These are phyloP conservation scores for Scheffersomyces coipomensis DNA, from an alignment of 805 yeast species.

Conservation along the genomic window DNA sequence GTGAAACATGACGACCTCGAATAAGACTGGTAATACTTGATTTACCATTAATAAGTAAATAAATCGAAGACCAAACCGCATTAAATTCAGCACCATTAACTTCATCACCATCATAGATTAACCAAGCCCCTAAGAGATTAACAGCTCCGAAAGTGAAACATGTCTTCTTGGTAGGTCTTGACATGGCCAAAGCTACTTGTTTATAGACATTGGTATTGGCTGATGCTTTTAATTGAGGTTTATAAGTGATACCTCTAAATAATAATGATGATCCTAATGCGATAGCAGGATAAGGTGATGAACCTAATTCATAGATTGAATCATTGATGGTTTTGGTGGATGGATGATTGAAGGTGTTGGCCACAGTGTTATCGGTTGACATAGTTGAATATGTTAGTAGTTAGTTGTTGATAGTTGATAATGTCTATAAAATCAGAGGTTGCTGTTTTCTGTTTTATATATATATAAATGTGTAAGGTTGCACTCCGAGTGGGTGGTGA, in stretches of 20 bases:
- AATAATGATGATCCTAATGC: neutral
- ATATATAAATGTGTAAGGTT: too few species aligned
- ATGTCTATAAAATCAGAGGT: too few species aligned
- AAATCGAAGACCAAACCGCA: slow-evolving; percentile 78
- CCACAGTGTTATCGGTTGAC: too few species aligned
- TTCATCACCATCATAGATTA: slow-evolving; percentile 73
- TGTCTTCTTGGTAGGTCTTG: slow-evolving; percentile 37
- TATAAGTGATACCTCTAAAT: neutral
- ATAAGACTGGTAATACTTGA: slow-evolving; percentile 51
- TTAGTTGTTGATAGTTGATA: too few species aligned
- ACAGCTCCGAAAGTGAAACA: slow-evolving; percentile 62
- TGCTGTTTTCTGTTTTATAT: too few species aligned
- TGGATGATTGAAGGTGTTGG: too few species aligned
- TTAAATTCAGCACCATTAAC: slow-evolving; percentile 79
- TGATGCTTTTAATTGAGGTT: neutral
- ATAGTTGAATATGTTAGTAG: too few species aligned
- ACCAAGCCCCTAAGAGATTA: slow-evolving; percentile 66
- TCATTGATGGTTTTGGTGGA: neutral
- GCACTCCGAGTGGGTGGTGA: too few species aligned
- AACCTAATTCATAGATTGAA: neutral
- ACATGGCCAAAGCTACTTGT: neutral
- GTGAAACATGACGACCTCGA: slow-evolving; percentile 61
- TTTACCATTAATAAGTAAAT: slow-evolving; percentile 67
- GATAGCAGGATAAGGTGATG: neutral
- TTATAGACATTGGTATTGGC: neutral